Conservation (phyloP, 192 early-diverging fungal species). For the Obelidium mucronatum region DNA sequence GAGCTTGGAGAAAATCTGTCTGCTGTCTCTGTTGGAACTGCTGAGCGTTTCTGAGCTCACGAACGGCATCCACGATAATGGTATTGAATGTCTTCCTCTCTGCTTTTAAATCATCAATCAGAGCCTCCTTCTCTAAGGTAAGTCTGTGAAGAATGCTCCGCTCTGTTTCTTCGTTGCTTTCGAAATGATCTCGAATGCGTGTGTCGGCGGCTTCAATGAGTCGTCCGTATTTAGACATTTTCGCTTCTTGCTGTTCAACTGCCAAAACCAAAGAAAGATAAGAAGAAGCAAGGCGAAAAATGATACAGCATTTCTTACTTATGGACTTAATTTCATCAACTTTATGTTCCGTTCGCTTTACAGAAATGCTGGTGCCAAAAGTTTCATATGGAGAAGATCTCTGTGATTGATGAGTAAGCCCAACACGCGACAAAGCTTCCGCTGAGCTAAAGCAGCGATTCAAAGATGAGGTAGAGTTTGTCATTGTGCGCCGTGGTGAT, state of each 20-base stretch:
- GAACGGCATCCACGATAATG: slow-evolving; percentile 7
- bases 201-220: slow-evolving; percentile 1
- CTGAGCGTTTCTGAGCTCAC: neutral
- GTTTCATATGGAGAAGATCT: neutral
- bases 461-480: neutral
- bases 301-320: neutral
- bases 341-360: slow-evolving; percentile 3
- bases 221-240: slow-evolving; percentile 4
- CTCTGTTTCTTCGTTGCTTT: neutral
- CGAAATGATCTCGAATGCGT: slow-evolving; percentile 2
- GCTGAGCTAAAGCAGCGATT: neutral
- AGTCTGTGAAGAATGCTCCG: neutral
- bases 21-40: neutral
- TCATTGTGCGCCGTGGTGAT: neutral
- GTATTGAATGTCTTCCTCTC: slow-evolving; percentile 5
- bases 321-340: slow-evolving; percentile 29
- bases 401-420: neutral
- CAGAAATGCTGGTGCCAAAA: neutral
- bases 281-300: neutral
- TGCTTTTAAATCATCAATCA: neutral
- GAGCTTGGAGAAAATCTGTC: neutral
- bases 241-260: slow-evolving; percentile 18
- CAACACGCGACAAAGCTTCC: neutral
- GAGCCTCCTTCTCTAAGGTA: neutral
- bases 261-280: neutral